Base-by-base conservation (phyloP, 2,329 filamentous ascomycete genomes). In the Venturia oleaginea region DNA sequence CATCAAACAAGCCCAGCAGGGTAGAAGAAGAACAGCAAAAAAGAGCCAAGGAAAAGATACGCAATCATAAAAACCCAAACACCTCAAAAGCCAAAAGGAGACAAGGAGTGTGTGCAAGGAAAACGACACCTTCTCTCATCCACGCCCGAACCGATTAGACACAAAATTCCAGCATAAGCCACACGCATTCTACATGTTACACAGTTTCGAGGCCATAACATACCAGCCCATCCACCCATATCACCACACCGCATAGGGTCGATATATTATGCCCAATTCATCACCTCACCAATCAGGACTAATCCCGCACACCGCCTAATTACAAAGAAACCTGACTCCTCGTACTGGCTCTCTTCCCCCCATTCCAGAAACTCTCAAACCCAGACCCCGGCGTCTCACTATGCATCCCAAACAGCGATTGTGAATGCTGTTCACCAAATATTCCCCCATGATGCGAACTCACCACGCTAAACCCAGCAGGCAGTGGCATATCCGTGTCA, bases 351-450 rank as follows among this genome's bases (percentile, higher is more conserved):
- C 59, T 60, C 59, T 37, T 60, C 34, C 42, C 59, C 34, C 61
- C 63, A 61, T 64, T 55, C 63, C 63, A 64, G 6, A 60, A 57
- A 13, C 61, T 61, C 42, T 64, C 63, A 30, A 64, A 64, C 24
- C 62, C 63, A 24, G 40, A 61, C 38, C 17, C 43, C 27, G 63
- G 54, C 51, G 51, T 62, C 38, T 57, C 38, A 27, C 55, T 64
- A 15, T 64, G 51, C 19, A 22, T 34, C 32, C 54, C 63, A 34
- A 61, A 55, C 17, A 24, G 27, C 40, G 62, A 43, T 37, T 38
- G 30, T 22, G 46, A 59, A 30, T 30, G 46, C 22, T 51, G 46
- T 6, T 51, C 22, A 24, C 46, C 22, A n/a, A 57, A 57, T 30
- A 57, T 57, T 57, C 51, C 55, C 38, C 19, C 61, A 34, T 43